A percentile compares a stretch with the other conserved stretches of the same genome.
Evolutionary conservation across 2,329 filamentous ascomycete species (phyloP).

Genomic region (Aspergillus sp.): DNA sequence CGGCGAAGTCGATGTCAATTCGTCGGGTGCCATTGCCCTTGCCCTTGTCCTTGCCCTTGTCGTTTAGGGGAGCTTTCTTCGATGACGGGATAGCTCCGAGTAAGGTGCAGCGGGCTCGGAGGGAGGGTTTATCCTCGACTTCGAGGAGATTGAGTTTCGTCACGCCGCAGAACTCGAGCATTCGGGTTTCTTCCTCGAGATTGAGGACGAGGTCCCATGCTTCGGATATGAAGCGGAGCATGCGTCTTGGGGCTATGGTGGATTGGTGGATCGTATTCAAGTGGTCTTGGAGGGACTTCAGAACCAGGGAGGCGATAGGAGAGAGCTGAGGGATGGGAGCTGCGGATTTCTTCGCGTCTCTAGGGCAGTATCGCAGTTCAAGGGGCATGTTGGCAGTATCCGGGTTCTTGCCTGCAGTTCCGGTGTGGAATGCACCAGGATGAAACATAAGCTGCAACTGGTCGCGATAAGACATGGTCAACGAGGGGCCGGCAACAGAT

Average conservation of each 20-base stretch:
- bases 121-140: conserved; percentile 15
- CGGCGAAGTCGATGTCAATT: conserved; percentile 35
- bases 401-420: conserved; percentile 14
- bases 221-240: conserved; percentile 34
- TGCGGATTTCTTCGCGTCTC: conserved; percentile 5
- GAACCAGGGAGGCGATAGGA: conserved; percentile 33
- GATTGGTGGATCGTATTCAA: conserved; percentile 29
- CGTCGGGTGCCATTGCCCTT: conserved; percentile 11
- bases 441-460: conserved; percentile 38
- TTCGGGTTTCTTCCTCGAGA: conserved; percentile 37
- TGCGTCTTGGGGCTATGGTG: conserved; percentile 26
- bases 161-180: conserved; percentile 39
- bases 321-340: conserved; percentile 15
- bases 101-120: conserved; percentile 33
- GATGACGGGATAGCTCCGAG: conserved; percentile 19
- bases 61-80: not conserved
- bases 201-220: conserved; percentile 36
- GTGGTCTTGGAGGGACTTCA: conserved; percentile 35
- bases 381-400: conserved; percentile 21
- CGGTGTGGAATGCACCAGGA: conserved; percentile 28
- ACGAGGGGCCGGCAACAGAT: conserved; percentile 21
- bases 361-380: conserved; percentile 27
- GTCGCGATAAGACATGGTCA: conserved; percentile 36
- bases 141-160: conserved; percentile 30
- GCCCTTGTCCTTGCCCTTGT: conserved; percentile 6